phyloP scores from a whole-genome alignment of 257 asterid species.

The Jacaranda mimosifolia region DNA sequence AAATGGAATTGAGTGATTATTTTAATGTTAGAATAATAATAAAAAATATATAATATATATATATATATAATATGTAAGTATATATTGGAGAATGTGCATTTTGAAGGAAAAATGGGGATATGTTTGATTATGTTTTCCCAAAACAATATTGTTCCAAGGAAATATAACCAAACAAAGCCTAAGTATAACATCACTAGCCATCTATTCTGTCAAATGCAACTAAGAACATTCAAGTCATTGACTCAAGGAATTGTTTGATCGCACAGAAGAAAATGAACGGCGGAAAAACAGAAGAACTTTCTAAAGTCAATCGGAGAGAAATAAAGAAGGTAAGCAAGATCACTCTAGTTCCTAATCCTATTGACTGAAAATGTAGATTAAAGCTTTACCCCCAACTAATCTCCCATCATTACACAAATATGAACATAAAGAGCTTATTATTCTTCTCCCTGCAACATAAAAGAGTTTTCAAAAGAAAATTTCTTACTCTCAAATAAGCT shows the following conservation, averaged over 20 bases:
- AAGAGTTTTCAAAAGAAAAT: neutral
- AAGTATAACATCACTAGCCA: neutral
- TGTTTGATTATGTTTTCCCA: too few species aligned
- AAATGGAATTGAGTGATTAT: too few species aligned
- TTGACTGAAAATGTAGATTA: neutral
- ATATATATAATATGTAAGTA: too few species aligned
- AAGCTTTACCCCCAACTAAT: neutral
- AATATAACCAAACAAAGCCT: too few species aligned
- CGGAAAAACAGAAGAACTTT: too few species aligned
- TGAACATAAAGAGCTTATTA: neutral
- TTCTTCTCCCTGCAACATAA: neutral
- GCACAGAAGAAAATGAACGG: neutral
- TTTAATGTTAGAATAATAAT: too few species aligned
- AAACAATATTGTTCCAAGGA: too few species aligned
- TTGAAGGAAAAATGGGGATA: too few species aligned
- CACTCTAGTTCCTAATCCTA: neutral
- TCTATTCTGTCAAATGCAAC: neutral
- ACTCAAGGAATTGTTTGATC: neutral
- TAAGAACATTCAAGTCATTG: neutral
- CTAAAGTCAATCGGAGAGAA: neutral
- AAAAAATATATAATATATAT: too few species aligned
- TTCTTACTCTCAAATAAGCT: neutral
- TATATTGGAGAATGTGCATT: too few species aligned
- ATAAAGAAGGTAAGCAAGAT: conserved; percentile 6
- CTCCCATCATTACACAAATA: neutral